Evolutionary conservation across 306 rosid genomes (phyloP), one percentile per base, ranked within the genome.

Genomic region (Inga leiocalycina): DNA sequence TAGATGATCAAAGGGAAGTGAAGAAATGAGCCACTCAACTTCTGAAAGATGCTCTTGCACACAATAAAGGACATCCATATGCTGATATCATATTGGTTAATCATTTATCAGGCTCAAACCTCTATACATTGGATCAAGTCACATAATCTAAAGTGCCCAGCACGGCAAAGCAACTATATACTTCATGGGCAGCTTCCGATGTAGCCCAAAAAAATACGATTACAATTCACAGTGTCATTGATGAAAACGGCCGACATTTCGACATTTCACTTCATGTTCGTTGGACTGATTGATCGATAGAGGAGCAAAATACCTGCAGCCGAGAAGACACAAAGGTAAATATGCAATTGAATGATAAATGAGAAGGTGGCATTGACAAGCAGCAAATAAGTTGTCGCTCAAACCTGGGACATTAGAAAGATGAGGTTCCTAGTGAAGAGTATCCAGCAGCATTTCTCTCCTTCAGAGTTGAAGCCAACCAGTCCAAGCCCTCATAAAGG

Each of bases 401-500:
- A 84, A 81, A 87, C 84, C 84, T 81, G 52, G 75, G 64, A 54
- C 80, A 83, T 86, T 82, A 95, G 89, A 95, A 93, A 24, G 98
- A 88, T 15, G 94, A 89, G 80, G 98, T 69, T 81, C 98, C 98
- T 3, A 86, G 89, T 35, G 93, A 91, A 80, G 97, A 91, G 85
- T 87, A 92, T 83, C 97, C 93, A 61, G 92, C 91, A 82, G 96
- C 98, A 78, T 87, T 87, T 88, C 85, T 93, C 83, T 93, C 97
- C 89, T 95, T 95, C 77, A 95, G 90, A 37, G 98, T 95, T 83
- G 90, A 87, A 71, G 98, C 90, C 86, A 95, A 87, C 98, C 98
- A 95, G 86, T 95, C 98, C 89, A 95, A 80, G 52, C 98, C 98
- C 83, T 95, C 99, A 56, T 93, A 95, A 81, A 95, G 99, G 20